phyloP scores from a whole-genome alignment of 2,329 filamentous ascomycete genomes.

The Alternaria burnsii region DNA sequence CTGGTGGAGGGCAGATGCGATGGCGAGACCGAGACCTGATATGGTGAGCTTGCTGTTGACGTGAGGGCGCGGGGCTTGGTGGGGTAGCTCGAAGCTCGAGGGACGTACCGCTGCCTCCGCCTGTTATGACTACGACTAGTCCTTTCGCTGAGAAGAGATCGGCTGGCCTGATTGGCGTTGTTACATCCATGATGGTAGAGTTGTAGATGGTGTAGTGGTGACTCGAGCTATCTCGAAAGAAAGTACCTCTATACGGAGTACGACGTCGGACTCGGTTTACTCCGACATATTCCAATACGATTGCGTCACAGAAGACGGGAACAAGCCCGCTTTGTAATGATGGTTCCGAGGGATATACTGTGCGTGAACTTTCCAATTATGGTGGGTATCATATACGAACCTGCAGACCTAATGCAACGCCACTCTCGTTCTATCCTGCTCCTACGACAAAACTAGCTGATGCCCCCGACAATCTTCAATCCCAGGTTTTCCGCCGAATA shows the following conservation, averaged over 20 bases:
- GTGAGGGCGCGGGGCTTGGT: slow-evolving; percentile 29
- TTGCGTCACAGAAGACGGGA: slow-evolving; percentile 25
- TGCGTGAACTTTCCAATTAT: slow-evolving; percentile 1
- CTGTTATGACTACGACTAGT: slow-evolving; percentile 53
- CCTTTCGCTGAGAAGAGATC: slow-evolving; percentile 53
- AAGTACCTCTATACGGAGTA: slow-evolving; percentile 8
- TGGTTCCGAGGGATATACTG: not conserved
- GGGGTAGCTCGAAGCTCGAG: slow-evolving; percentile 35
- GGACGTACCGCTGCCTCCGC: slow-evolving; percentile 52
- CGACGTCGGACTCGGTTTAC: slow-evolving; percentile 16
- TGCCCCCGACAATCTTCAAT: slow-evolving; percentile 71
- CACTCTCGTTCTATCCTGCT: not conserved
- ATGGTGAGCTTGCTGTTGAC: slow-evolving; percentile 10
- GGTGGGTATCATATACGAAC: slow-evolving; percentile 30
- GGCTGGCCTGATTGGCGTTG: slow-evolving; percentile 43
- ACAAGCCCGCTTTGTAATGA: slow-evolving; percentile 9
- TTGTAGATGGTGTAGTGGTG: not conserved
- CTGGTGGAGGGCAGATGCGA: slow-evolving; percentile 54
- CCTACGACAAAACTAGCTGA: slow-evolving; percentile 23
- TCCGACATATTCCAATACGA: slow-evolving; percentile 6
- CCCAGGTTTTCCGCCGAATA: slow-evolving; percentile 72
- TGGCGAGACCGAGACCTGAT: slow-evolving; percentile 50
- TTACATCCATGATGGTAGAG: slow-evolving; percentile 45
- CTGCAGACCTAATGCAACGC: slow-evolving; percentile 7
- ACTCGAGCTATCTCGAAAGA: not conserved